Percentiles rank a stretch among this genome's conserved stretches.
Conservation (phyloP, 169 alveolate genomes). For the Plasmodium billcollinsi region DNA sequence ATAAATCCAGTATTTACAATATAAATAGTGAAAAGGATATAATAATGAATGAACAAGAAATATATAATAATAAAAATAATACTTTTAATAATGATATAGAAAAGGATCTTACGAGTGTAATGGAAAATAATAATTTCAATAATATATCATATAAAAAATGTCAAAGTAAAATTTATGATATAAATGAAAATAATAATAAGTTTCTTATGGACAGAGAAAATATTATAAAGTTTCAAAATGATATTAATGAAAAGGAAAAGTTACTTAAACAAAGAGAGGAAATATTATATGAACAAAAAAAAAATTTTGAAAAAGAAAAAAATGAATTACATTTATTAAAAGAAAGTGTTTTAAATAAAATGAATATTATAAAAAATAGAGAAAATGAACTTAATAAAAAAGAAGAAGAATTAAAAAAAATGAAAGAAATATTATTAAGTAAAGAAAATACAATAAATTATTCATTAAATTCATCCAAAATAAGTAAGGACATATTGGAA, state of each 20-base stretch:
- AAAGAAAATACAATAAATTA: background rate
- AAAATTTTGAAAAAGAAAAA: conserved; percentile 5
- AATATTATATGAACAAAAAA: conserved; percentile 31
- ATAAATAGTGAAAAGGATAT: no score
- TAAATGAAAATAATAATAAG: background rate
- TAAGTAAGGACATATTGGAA: no score
- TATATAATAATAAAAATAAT: background rate
- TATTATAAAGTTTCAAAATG: conserved; percentile 5
- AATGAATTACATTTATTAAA: conserved; percentile 37
- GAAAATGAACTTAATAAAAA: conserved; percentile 34
- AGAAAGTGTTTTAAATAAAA: conserved; percentile 13
- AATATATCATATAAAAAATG: no score
- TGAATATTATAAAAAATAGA: conserved; percentile 15
- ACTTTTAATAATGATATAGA: background rate
- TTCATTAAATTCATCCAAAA: no score
- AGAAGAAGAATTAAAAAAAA: conserved; percentile 56
- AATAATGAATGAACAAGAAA: no score
- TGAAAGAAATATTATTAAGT: conserved; percentile 9
- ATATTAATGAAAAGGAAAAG: conserved; percentile 20
- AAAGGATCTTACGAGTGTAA: background rate
- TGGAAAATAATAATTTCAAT: background rate
- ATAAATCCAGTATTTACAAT: no score
- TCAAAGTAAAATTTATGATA: background rate
- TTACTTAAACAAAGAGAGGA: conserved; percentile 37
- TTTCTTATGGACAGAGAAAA: background rate